Conservation (phyloP, 345 rosid genomes). For the Eucalyptus victrix region DNA sequence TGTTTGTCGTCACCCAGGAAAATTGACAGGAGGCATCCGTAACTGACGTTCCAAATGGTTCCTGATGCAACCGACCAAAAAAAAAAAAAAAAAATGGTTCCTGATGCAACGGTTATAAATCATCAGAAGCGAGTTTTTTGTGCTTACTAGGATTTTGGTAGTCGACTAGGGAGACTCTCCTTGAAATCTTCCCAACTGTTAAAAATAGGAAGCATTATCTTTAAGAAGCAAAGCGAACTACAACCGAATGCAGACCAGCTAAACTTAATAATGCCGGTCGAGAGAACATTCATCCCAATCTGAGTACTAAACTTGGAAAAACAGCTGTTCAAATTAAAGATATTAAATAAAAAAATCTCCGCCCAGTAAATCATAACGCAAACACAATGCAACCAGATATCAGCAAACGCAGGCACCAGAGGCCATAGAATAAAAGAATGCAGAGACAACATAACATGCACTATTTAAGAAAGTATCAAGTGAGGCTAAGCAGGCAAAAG, state of each 20-base stretch:
- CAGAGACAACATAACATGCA: not conserved
- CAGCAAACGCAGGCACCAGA: not conserved
- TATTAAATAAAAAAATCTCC: not conserved
- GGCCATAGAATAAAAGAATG: not conserved
- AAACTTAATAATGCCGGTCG: not conserved
- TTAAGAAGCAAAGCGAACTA: not conserved
- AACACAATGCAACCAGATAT: not conserved
- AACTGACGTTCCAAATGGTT: constrained; percentile 16
- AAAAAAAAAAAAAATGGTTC: not conserved
- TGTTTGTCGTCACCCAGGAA: constrained; percentile 10
- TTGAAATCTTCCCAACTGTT: constrained; percentile 42
- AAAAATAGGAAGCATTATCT: not conserved
- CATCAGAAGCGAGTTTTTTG: constrained; percentile 3
- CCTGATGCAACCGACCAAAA: not conserved
- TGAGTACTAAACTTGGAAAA: not conserved
- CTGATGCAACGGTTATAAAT: not conserved
- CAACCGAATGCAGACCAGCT: not conserved
- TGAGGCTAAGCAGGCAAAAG: not conserved
- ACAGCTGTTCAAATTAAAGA: not conserved
- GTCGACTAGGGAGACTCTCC: constrained; percentile 42
- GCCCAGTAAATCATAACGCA: fast-evolving
- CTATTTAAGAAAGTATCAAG: not conserved
- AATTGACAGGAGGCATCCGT: constrained; percentile 13
- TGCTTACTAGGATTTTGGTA: constrained; percentile 48
- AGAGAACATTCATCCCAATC: not conserved